phyloP scores from a whole-genome alignment of 1,139 yeast genomes.

The Arxiozyma heterogenica region DNA sequence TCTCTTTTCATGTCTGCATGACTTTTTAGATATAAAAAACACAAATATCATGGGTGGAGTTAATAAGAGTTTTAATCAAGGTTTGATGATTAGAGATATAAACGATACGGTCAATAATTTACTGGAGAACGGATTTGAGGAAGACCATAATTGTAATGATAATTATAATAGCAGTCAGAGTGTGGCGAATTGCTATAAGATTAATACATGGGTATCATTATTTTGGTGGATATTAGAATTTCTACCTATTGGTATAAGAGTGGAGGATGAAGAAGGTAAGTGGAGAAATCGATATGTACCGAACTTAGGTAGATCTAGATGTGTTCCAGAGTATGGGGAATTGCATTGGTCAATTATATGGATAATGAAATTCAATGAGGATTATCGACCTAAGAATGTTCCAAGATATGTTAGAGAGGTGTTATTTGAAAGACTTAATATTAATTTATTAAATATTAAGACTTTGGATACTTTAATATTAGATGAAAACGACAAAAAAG shows the following conservation, averaged over 20 bases:
- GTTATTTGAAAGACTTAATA: constrained; percentile 8
- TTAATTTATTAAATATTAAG: constrained; percentile 1
- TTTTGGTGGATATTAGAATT: constrained; percentile 58
- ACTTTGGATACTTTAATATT: neutral
- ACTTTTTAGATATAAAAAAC: constrained; percentile 31
- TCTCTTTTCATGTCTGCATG: constrained; percentile 42
- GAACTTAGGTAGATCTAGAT: constrained; percentile 44
- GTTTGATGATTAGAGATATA: neutral
- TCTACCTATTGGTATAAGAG: constrained; percentile 45
- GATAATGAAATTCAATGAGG: constrained; percentile 39
- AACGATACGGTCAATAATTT: neutral
- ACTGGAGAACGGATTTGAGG: neutral
- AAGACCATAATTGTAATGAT: neutral
- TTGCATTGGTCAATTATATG: constrained; percentile 59
- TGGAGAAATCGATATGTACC: constrained; percentile 45
- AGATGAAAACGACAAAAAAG: neutral
- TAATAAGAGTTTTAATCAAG: neutral
- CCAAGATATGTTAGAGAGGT: constrained; percentile 30
- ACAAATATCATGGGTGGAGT: neutral
- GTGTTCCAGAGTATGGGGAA: constrained; percentile 39
- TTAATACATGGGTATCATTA: constrained; percentile 8
- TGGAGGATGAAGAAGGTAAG: constrained; percentile 38
- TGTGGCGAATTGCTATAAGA: constrained; percentile 9
- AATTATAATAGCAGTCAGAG: neutral
- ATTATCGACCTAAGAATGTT: constrained; percentile 41